phyloP scores from a whole-genome alignment of 192 early-diverging fungal species.

The Linnemannia exigua region DNA sequence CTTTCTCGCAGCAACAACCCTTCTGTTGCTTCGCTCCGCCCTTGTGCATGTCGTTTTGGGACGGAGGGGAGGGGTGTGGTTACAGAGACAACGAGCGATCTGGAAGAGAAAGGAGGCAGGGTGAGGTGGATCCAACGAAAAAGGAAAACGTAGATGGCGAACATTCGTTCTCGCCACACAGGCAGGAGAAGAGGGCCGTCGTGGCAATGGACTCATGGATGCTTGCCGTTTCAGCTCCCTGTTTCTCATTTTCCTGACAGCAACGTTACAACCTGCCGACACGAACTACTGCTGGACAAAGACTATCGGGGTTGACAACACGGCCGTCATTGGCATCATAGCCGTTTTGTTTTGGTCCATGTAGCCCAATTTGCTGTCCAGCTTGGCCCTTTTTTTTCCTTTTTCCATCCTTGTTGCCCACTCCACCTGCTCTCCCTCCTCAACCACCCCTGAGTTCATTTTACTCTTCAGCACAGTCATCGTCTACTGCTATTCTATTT shows the following conservation, averaged over 20 bases:
- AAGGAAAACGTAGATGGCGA: not conserved
- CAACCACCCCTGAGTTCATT: not conserved
- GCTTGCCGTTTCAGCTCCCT: conserved; percentile 3
- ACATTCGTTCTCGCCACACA: not conserved
- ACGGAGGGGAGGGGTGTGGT: not conserved
- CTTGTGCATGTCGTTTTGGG: not conserved
- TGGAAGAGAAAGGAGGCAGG: not conserved
- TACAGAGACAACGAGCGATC: not conserved
- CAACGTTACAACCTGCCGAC: not conserved
- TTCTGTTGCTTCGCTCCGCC: not conserved
- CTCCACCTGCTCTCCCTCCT: not conserved
- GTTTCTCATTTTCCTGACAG: not conserved
- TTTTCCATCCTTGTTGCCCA: not conserved
- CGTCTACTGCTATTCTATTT: not conserved
- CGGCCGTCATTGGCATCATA: conserved; percentile 1
- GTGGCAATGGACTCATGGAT: not conserved
- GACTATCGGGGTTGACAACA: not conserved
- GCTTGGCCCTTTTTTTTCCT: not conserved
- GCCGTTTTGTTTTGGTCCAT: not conserved
- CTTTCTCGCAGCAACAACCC: not conserved
- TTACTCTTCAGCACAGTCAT: not conserved
- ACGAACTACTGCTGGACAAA: not conserved
- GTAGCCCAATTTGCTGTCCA: not conserved
- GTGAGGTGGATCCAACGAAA: not conserved
- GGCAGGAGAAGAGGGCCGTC: not conserved